These are phyloP conservation scores for Boletus pseudo-olivaceus DNA, from an alignment of 768 basidiomycete species.

Conservation along the genomic window DNA sequence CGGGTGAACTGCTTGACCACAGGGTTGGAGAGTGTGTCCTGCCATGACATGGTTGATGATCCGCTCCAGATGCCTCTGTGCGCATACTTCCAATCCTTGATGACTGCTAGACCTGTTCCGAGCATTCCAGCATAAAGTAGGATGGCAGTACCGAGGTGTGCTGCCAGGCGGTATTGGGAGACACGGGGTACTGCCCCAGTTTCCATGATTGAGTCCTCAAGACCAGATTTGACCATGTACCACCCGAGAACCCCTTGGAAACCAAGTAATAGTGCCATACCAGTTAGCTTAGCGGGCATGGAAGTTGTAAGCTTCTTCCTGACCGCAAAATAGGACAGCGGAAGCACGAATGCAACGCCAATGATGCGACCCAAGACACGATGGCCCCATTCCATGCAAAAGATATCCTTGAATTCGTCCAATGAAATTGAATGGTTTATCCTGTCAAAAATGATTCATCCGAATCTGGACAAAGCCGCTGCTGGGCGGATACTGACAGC, in stretches of 20 bases:
- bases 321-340: constrained; percentile 75
- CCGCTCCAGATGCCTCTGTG: constrained; percentile 58
- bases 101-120: constrained; percentile 65
- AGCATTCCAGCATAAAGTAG: constrained; percentile 94
- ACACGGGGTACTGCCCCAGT: constrained; percentile 88
- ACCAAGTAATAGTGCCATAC: constrained; percentile 79
- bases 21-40: constrained; percentile 51
- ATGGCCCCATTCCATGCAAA: constrained; percentile 98
- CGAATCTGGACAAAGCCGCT: neutral
- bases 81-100: constrained; percentile 78
- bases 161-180: constrained; percentile 93
- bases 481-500: constrained; percentile 53
- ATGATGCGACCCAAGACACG: constrained; percentile 88
- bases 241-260: constrained; percentile 91
- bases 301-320: constrained; percentile 64
- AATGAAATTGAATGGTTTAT: constrained; percentile 86
- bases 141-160: constrained; percentile 90
- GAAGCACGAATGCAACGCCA: constrained; percentile 78
- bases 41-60: constrained; percentile 39
- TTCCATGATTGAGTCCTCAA: constrained; percentile 77
- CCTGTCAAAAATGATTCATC: constrained; percentile 38
- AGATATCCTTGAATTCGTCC: constrained; percentile 92
- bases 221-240: constrained; percentile 99
- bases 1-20: constrained; percentile 55
- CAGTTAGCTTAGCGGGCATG: constrained; percentile 61